These are phyloP conservation scores for Rutstroemia sp. DNA, from an alignment of 2,329 filamentous ascomycete species.

Conservation along the genomic window DNA sequence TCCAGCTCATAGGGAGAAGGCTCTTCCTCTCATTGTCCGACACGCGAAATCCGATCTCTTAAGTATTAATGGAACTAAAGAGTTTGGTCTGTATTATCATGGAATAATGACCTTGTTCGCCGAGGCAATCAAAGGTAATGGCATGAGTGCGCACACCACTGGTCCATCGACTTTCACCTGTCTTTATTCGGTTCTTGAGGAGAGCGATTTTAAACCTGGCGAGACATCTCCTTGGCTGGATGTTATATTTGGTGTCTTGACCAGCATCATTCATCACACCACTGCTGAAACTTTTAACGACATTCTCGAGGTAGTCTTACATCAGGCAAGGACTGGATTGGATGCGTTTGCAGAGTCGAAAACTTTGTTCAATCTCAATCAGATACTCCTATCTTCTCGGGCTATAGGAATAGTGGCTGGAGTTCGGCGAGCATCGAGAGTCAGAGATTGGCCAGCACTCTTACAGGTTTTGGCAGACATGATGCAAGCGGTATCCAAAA, in stretches of 20 bases:
- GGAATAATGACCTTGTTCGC: conserved; percentile 89
- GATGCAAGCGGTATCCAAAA: conserved; percentile 41
- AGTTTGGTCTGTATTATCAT: conserved; percentile 67
- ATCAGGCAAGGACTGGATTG: conserved; percentile 35
- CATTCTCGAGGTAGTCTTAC: conserved; percentile 54
- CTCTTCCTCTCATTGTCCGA: conserved; percentile 62
- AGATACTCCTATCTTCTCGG: conserved; percentile 42
- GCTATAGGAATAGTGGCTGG: conserved; percentile 65
- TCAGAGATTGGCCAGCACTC: conserved; percentile 63
- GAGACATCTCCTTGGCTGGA: conserved; percentile 45
- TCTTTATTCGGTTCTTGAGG: conserved; percentile 37
- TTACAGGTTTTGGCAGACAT: conserved; percentile 48
- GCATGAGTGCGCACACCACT: conserved; percentile 51
- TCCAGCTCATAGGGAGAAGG: conserved; percentile 65
- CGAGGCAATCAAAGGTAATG: conserved; percentile 65
- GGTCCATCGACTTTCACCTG: conserved; percentile 45
- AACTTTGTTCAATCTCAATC: conserved; percentile 31
- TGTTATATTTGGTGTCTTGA: conserved; percentile 68
- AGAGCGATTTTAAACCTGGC: conserved; percentile 41
- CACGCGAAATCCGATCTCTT: conserved; percentile 66
- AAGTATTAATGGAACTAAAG: conserved; percentile 43
- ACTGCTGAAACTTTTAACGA: conserved; percentile 65
- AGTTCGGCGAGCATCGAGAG: conserved; percentile 72
- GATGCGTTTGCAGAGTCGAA: conserved; percentile 32
- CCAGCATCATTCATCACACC: conserved; percentile 77